Evolutionary conservation across 2,329 filamentous ascomycete genomes (phyloP), one percentile per base, ranked within the genome.

Genomic region (Davidsoniella virescens): DNA sequence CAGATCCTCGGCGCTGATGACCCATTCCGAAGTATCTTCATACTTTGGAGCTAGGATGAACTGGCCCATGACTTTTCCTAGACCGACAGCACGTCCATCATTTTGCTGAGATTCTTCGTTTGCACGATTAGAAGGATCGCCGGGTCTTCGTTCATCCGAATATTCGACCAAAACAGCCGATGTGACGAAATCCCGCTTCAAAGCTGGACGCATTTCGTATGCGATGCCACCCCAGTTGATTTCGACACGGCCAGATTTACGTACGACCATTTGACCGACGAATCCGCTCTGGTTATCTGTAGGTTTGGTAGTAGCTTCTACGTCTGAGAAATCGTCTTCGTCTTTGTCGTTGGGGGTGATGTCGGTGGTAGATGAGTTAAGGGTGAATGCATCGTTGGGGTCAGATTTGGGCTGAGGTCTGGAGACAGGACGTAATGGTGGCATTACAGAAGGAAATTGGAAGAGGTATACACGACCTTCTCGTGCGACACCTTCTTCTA

Each of bases 381-480:
- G n/a, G 14, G 38, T 16, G 17, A 47, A 49, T 20, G 42, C 17
- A 10, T 29, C 39, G 43, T 41, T 57, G 54, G 26, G 60, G 55
- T 18, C 50, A 4, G 45, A 26, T 18, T 52, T 52, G 17, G 48
- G 14, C 6, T 40, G 29, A 4, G 33, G 18, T 20, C 33, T 52
- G 54, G 61, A 65, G 26, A 54, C 40, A 23, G 45, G 45, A 4
- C 47, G 53, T n/a, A 81, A 64, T 0, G 74, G 71, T 6, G 78
- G 76, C 9, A 81, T 67, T 3, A 80, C 64, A 4, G 76, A 76
- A 39, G 78, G 78, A 56, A 82, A 74, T 56, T 81, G 78, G 63
- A 81, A 81, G 46, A 82, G 66, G 54, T 79, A 80, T 48, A 80
- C 61, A 37, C 74, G 69, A 18, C 77, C 76, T 43, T 78, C 74